Conservation (phyloP, 495 filamentous ascomycete species). For the Aspergillus biplanus region DNA sequence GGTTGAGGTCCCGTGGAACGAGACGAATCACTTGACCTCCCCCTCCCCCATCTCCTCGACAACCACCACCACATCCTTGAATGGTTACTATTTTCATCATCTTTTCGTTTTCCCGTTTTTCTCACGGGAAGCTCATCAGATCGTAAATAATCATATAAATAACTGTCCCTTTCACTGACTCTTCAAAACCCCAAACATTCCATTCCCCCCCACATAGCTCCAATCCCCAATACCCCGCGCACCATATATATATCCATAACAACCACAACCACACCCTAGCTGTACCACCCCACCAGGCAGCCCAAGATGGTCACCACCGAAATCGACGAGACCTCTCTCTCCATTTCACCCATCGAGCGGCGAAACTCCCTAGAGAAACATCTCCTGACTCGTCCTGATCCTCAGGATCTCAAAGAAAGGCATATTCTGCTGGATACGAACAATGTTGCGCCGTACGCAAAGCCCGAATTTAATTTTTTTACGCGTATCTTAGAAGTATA, state of each 20-base stretch:
- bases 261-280: too few relatives aligned
- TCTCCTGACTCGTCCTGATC: constrained; percentile 76
- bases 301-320: constrained; percentile 26
- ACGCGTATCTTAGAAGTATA: neutral
- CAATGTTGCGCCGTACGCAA: constrained; percentile 68
- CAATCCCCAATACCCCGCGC: neutral
- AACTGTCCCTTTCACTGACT: neutral
- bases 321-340: constrained; percentile 45
- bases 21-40: constrained; percentile 27
- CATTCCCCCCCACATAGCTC: neutral
- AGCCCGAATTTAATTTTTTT: neutral
- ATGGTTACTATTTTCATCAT: neutral
- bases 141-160: neutral
- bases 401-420: constrained; percentile 75
- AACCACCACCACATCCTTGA: constrained; percentile 2
- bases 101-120: neutral
- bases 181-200: neutral
- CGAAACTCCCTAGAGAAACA: constrained; percentile 90
- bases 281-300: too few relatives aligned
- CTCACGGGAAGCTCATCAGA: neutral
- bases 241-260: neutral
- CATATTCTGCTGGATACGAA: constrained; percentile 71
- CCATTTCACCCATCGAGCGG: constrained; percentile 66
- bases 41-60: constrained; percentile 18
- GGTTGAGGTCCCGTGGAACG: constrained; percentile 21